A percentile compares a stretch with the other conserved stretches of the same genome.
phyloP scores from a whole-genome alignment of 306 rosid genomes.

The Malus asiatica region DNA sequence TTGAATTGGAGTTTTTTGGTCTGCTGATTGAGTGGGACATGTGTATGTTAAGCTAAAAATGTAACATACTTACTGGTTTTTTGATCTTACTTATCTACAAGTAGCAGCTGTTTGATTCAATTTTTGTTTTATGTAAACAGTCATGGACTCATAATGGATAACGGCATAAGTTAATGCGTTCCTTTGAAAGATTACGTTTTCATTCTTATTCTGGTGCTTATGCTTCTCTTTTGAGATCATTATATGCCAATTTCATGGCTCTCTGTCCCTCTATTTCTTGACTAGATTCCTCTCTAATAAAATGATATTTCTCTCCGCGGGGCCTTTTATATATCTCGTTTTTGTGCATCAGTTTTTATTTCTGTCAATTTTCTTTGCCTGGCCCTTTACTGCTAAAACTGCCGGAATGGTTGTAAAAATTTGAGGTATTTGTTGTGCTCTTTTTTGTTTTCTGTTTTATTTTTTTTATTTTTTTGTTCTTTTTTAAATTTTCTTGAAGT shows the following conservation, averaged over 20 bases:
- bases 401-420: neutral
- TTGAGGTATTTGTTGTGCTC: constrained; percentile 1
- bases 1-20: neutral
- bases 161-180: constrained; percentile 24
- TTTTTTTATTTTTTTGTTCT: neutral
- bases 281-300: constrained; percentile 2
- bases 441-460: neutral
- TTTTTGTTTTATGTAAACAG: constrained; percentile 15
- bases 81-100: neutral
- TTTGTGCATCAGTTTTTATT: neutral
- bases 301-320: neutral
- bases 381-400: neutral
- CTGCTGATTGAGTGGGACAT: constrained; percentile 14
- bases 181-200: constrained; percentile 5
- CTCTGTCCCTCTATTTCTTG: constrained; percentile 13
- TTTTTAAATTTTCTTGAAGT: neutral
- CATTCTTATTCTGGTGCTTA: constrained; percentile 22
- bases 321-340: neutral
- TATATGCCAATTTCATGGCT: constrained; percentile 21
- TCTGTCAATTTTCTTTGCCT: neutral
- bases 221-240: constrained; percentile 21
- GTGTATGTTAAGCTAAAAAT: constrained; percentile 11
- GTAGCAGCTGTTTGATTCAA: neutral
- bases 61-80: constrained; percentile 5
- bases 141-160: constrained; percentile 17